phyloP scores from a whole-genome alignment of 202 grass and related monocot genomes.

The Setaria viridis region DNA sequence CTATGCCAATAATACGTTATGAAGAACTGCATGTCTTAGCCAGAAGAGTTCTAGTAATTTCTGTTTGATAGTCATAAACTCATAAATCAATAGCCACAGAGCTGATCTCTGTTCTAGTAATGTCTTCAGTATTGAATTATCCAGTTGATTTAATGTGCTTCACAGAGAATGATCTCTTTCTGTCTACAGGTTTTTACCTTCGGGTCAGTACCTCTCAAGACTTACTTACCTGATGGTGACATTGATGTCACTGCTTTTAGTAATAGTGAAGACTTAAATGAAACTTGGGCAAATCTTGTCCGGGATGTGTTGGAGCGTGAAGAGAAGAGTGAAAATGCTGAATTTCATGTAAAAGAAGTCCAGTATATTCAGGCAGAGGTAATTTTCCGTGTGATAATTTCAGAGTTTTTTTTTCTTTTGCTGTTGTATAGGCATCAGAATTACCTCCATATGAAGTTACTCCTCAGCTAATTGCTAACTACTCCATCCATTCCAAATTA shows the following conservation, averaged over 20 bases:
- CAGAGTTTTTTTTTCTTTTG: constrained; percentile 13
- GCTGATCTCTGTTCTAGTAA: too few species aligned
- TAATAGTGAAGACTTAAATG: constrained; percentile 77
- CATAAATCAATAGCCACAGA: not conserved
- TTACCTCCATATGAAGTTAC: not conserved
- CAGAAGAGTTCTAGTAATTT: constrained; percentile 9
- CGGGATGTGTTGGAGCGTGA: constrained; percentile 78
- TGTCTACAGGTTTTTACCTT: constrained; percentile 79
- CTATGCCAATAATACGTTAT: not conserved
- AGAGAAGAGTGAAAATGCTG: constrained; percentile 80
- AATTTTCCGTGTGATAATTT: constrained; percentile 29
- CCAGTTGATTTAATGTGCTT: constrained; percentile 23
- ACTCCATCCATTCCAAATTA: too few species aligned
- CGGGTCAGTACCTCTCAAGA: constrained; percentile 91
- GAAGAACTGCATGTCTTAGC: not conserved
- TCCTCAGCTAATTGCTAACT: constrained; percentile 12
- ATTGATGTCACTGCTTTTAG: constrained; percentile 91
- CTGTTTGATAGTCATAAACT: not conserved
- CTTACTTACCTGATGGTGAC: constrained; percentile 99
- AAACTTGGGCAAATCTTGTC: constrained; percentile 79
- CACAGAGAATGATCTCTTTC: constrained; percentile 5
- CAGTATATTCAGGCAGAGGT: constrained; percentile 98
- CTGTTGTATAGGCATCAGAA: not conserved
- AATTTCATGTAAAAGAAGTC: constrained; percentile 90
- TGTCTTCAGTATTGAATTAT: not conserved